These are phyloP conservation scores for Clarireedia paspali DNA, from an alignment of 2,329 filamentous ascomycete genomes.

Conservation along the genomic window DNA sequence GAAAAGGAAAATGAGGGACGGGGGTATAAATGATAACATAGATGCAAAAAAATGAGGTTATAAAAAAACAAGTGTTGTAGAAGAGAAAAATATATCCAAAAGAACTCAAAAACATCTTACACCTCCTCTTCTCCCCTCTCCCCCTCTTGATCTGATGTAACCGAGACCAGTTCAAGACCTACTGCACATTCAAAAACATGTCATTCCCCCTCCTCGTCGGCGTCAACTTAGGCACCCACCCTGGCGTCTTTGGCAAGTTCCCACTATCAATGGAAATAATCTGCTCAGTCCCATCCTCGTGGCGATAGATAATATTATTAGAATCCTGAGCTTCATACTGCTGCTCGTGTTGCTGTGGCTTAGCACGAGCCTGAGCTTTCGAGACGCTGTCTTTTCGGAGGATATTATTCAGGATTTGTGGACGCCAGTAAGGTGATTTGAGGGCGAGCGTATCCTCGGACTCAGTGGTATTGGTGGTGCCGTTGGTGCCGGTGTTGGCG, in stretches of 20 bases:
- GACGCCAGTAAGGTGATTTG: conserved; percentile 23
- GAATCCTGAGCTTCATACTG: background rate
- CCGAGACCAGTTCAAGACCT: background rate
- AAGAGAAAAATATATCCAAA: no score
- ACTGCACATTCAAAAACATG: conserved; percentile 48
- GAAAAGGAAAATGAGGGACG: background rate
- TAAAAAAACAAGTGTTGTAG: no score
- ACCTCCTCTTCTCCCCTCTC: background rate
- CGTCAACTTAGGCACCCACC: conserved; percentile 58
- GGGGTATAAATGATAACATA: background rate
- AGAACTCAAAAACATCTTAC: background rate
- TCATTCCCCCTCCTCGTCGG: conserved; percentile 60
- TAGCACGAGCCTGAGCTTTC: background rate
- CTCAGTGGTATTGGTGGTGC: background rate
- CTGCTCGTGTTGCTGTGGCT: background rate
- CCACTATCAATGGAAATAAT: background rate
- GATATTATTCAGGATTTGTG: conserved; percentile 3
- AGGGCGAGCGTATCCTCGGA: conserved; percentile 17
- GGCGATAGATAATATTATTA: background rate
- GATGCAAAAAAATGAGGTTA: background rate
- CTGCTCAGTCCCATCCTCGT: background rate
- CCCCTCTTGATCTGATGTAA: no score
- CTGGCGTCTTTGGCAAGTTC: conserved; percentile 38
- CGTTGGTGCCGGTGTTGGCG: background rate
- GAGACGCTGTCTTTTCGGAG: conserved; percentile 2